Percentiles rank a stretch among this genome's conserved stretches.
These are phyloP conservation scores for Oryza longistaminata DNA, from an alignment of 176 grass and related monocot species.

Conservation along the genomic window DNA sequence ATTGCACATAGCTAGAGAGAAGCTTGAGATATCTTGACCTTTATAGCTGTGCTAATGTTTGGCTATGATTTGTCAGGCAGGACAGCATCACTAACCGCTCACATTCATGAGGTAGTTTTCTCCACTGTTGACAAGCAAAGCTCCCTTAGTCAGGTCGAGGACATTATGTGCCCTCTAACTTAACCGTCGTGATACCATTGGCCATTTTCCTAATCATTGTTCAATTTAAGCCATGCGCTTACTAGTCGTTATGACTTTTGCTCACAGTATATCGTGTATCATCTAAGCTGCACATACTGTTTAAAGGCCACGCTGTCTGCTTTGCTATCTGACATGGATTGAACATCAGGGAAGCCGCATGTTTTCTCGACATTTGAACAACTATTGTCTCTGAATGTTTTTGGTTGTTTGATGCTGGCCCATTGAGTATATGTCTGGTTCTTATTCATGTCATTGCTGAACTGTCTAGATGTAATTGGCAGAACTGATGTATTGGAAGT, in stretches of 20 bases:
- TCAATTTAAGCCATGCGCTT: conserved; percentile 4
- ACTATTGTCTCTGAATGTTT: conserved; percentile 95
- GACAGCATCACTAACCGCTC: conserved; percentile 51
- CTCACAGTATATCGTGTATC: not conserved
- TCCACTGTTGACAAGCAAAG: conserved; percentile 91
- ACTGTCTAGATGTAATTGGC: not conserved
- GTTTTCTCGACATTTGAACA: conserved; percentile 90
- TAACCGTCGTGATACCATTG: conserved; percentile 30
- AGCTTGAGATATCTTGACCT: conserved; percentile 24
- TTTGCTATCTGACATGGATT: conserved; percentile 94
- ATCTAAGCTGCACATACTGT: conserved; percentile 51
- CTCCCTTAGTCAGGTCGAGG: conserved; percentile 98
- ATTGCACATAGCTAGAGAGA: conserved; percentile 12
- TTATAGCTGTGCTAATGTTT: conserved; percentile 14
- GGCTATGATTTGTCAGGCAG: conserved; percentile 58
- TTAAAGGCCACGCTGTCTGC: conserved; percentile 81
- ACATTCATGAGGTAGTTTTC: conserved; percentile 96
- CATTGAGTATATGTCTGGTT: conserved; percentile 57
- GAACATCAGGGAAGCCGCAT: conserved; percentile 97
- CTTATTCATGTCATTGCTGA: conserved; percentile 30
- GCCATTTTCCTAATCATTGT: conserved; percentile 20
- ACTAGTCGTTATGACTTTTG: conserved; percentile 28
- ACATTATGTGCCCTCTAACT: conserved; percentile 20
- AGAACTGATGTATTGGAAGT: conserved; percentile 12
- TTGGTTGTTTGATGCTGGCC: conserved; percentile 98